Base-by-base conservation (phyloP, 2,329 filamentous ascomycete genomes). In the Metarhizium anisopliae region DNA sequence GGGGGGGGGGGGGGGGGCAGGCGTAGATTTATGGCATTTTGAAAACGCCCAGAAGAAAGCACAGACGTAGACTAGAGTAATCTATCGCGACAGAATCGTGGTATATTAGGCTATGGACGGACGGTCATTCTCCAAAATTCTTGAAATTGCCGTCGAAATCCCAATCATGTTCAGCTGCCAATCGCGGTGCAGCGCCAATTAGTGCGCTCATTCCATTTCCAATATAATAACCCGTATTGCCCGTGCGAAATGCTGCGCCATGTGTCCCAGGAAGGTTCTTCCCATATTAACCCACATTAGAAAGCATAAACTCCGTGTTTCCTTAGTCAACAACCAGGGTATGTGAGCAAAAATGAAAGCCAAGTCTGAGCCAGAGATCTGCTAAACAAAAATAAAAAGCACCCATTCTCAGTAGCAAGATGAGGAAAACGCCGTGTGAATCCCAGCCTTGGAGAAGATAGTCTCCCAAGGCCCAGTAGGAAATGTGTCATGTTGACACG, bases 301-400 rank as follows among this genome's bases (percentile, higher is more conserved):
- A 49, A 16, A 49, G 32, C 35, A 36, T 50, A 13, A 45, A 45
- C 52, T 14, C 30, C 42, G 20, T 35, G 36, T 45, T 7, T n/a
- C 25, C 30, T 14, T 5, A 30, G 32, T 16, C 10, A 49, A 64
- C 62, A 58, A 55, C 61, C 64, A 64, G 60, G 62, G 62, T 64
- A 64, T 49, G 45, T 66, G 43, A 51, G n/a, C 40, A 35, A 32
- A 43, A 50, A 8, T 42, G 6, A 32, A 51, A 40, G 49, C 40
- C n/a, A 35, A 38, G 32, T 36, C 42, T 4, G 8, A 20, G 25
- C 25, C 25, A 4, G 42, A 20, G n/a, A 10, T 6, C n/a, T 42
- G 40, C 40, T 13, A 42, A 18, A 18, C 40, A 13, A 42, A 18
- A 25, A 25, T 25, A 25, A 25, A 42, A 42, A 42, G n/a, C 11